Percentiles rank a stretch among this genome's conserved stretches.
Evolutionary conservation across 805 yeast genomes (phyloP).

Genomic region (Lipomyces oligophaga): DNA sequence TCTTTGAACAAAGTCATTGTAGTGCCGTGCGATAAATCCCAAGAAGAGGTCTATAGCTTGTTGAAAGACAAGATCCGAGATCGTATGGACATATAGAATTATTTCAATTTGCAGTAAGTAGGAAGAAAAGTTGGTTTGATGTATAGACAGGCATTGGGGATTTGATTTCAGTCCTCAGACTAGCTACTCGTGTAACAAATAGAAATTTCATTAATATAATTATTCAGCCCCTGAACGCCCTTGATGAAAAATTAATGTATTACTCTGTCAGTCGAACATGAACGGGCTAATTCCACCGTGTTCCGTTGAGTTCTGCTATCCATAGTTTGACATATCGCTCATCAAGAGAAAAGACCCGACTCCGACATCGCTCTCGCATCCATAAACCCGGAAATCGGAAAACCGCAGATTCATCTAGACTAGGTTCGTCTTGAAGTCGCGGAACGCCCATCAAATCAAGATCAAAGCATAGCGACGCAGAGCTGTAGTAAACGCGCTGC

Average conservation of each 20-base stretch:
- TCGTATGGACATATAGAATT: slow-evolving; percentile 19
- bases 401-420: background rate
- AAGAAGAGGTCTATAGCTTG: slow-evolving; percentile 63
- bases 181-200: background rate
- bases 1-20: slow-evolving; percentile 61
- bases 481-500: no score
- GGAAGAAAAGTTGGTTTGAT: background rate
- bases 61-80: slow-evolving; percentile 64
- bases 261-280: no score
- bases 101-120: background rate
- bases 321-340: slow-evolving; percentile 1
- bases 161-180: no score
- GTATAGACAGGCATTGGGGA: background rate
- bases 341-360: background rate
- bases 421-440: background rate
- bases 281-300: no score
- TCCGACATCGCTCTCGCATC: background rate
- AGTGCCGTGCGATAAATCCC: slow-evolving; percentile 73
- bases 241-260: no score
- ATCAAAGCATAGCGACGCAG: slow-evolving; percentile 6
- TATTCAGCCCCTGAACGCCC: no score
- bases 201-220: background rate
- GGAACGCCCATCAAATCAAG: slow-evolving; percentile 1
- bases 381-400: slow-evolving; percentile 3
- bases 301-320: no score